A percentile compares a stretch with the other conserved stretches of the same genome.
Evolutionary conservation across 345 rosid species (phyloP).

Genomic region (Balakata baccata): DNA sequence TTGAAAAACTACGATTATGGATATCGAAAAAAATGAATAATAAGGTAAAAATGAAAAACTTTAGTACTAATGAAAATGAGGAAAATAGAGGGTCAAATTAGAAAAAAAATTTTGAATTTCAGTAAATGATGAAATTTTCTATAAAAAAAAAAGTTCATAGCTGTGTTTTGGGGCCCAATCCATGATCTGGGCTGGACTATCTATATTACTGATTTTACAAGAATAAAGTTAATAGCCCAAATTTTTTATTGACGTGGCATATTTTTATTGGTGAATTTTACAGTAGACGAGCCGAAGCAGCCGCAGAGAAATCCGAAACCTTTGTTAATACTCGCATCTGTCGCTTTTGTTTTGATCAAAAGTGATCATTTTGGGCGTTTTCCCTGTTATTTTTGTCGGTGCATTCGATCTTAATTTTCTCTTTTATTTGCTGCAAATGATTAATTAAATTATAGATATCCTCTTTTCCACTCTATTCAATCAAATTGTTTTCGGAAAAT

Average conservation of each 20-base stretch:
- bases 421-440: background rate
- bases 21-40: no score
- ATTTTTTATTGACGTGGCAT: conserved; percentile 1
- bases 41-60: no score
- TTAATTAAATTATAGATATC: background rate
- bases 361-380: background rate
- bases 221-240: background rate
- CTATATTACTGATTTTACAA: no score
- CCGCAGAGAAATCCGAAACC: background rate
- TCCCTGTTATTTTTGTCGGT: background rate
- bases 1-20: no score
- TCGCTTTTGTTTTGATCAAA: background rate
- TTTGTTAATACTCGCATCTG: background rate
- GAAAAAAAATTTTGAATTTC: no score
- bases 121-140: no score
- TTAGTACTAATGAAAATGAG: no score
- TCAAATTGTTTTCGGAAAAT: background rate
- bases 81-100: no score
- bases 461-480: background rate
- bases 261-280: background rate
- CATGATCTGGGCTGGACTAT: no score
- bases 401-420: background rate
- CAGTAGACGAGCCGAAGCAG: background rate
- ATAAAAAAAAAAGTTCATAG: no score
- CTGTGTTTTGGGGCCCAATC: no score